Base-by-base conservation (phyloP, 169 alveolate genomes). In the Eimeria tenella region DNA sequence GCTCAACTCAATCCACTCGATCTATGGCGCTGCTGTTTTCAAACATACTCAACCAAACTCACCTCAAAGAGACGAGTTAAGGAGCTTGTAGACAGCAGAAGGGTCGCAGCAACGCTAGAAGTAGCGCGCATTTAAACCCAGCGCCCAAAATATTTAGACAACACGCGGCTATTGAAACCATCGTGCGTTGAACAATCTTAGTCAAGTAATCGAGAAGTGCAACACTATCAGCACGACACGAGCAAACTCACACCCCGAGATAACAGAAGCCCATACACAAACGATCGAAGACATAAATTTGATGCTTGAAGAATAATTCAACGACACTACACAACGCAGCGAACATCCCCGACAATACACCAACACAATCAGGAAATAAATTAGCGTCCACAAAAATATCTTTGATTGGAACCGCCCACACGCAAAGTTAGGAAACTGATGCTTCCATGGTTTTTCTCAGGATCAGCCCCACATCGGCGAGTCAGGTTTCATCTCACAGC, bases 51-150 rank as follows among this genome's bases (percentile, higher is more conserved):
- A 71, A 74, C n/a, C 31, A 6, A 4, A 5, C 70, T 0, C 55
- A 11, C 63, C 11, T 53, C 87, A 55, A 31, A 8, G 49, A 42
- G 25, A 55, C 50, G 49, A 82, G 17, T 3, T 19, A 21, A 63
- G 93, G 83, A 17, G 93, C 93, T 86, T 86, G 93, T 49, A 68
- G 93, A 68, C 93, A 68, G 83, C 93, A 86, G 83, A 86, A 17
- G 93, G 93, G 83, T 86, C 90, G 90, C 90, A 83, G 90, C 90
- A 83, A 60, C 90, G 77, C 53, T 60, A 15, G 0, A 79, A 83
- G 60, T 31, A 31, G 62, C 63, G 90, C 11, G 93, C 93, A 53
- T 65, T 62, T 86, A 65, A 65, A 62, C 83, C 93, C 83, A 65
- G 83, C 83, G 70, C 93, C 93, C 79, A 13, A 2, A 31, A 11